Percentiles rank a stretch among this genome's conserved stretches.
Evolutionary conservation across 257 asterid genomes (phyloP).

Genomic region (Echium plantagineum): DNA sequence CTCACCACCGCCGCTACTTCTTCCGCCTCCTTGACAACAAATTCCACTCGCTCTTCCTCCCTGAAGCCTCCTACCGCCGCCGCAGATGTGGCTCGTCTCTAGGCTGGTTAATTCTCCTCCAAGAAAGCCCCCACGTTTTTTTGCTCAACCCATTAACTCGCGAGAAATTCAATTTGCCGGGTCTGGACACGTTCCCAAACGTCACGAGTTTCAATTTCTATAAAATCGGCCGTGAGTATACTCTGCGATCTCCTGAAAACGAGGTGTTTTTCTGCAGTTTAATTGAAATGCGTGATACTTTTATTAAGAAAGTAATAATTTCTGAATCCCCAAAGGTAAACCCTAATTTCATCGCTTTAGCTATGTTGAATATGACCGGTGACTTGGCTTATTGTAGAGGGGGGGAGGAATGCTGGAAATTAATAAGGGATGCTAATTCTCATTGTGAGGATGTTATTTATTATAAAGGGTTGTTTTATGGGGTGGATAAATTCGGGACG

Average conservation of each 20-base stretch:
- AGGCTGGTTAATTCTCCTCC: constrained; percentile 61
- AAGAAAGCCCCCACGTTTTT: constrained; percentile 56
- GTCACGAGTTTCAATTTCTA: constrained; percentile 41
- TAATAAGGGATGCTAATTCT: constrained; percentile 29
- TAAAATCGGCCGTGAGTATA: constrained; percentile 52
- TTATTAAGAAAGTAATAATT: constrained; percentile 48
- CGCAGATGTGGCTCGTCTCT: constrained; percentile 74
- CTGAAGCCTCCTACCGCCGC: constrained; percentile 45
- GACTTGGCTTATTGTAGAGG: constrained; percentile 47
- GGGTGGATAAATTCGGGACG: constrained; percentile 43
- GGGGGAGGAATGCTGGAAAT: constrained; percentile 40
- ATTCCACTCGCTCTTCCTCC: constrained; percentile 38
- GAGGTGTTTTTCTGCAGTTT: constrained; percentile 16
- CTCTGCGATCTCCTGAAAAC: constrained; percentile 27
- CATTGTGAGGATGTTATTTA: constrained; percentile 57
- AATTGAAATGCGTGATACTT: constrained; percentile 60
- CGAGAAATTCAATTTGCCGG: constrained; percentile 44
- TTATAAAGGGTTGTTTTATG: constrained; percentile 30
- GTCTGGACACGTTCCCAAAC: constrained; percentile 45
- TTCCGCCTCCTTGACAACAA: constrained; percentile 29
- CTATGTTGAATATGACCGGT: constrained; percentile 34
- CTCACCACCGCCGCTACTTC: constrained; percentile 43
- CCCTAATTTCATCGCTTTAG: constrained; percentile 36
- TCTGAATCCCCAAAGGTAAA: constrained; percentile 35
- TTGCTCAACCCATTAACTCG: constrained; percentile 68